phyloP scores from a whole-genome alignment of 2,329 filamentous ascomycete species.

The Metarhizium robertsii region DNA sequence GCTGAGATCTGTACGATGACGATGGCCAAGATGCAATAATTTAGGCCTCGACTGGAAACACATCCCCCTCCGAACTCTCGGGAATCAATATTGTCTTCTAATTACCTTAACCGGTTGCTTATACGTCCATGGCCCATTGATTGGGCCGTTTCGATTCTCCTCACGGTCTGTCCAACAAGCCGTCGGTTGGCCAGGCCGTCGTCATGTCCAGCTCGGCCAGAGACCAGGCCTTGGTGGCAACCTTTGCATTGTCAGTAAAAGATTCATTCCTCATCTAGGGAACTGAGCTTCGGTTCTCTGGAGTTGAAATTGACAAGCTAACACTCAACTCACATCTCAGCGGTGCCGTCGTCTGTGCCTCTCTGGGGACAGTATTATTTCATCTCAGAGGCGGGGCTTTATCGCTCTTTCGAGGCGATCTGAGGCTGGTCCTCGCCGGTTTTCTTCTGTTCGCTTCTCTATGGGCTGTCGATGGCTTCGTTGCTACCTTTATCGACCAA shows the following conservation, averaged over 20 bases:
- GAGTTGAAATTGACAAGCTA: not conserved
- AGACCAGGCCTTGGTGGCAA: conserved; percentile 40
- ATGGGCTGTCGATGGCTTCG: conserved; percentile 45
- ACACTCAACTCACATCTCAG: conserved; percentile 12
- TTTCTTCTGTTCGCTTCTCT: conserved; percentile 42
- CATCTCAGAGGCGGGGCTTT: conserved; percentile 38
- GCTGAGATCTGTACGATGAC: not conserved
- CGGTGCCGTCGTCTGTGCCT: conserved; percentile 45
- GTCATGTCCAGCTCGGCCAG: conserved; percentile 36
- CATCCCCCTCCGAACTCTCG: not conserved
- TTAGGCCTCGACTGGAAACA: not conserved
- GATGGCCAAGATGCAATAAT: not conserved
- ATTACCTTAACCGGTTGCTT: conserved; percentile 3
- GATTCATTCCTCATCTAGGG: not conserved
- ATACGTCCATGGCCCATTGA: conserved; percentile 33
- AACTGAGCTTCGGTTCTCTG: not conserved
- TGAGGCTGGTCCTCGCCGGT: conserved; percentile 54
- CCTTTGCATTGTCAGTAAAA: conserved; percentile 43
- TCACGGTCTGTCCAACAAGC: conserved; percentile 19
- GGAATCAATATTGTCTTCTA: not conserved
- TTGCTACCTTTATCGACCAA: conserved; percentile 37
- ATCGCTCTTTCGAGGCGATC: conserved; percentile 43
- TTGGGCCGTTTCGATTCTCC: conserved; percentile 28
- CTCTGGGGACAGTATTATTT: conserved; percentile 36
- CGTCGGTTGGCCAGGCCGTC: conserved; percentile 12